phyloP scores from a whole-genome alignment of 148 eudicot genomes.

The Rhododendron ferrugineum region DNA sequence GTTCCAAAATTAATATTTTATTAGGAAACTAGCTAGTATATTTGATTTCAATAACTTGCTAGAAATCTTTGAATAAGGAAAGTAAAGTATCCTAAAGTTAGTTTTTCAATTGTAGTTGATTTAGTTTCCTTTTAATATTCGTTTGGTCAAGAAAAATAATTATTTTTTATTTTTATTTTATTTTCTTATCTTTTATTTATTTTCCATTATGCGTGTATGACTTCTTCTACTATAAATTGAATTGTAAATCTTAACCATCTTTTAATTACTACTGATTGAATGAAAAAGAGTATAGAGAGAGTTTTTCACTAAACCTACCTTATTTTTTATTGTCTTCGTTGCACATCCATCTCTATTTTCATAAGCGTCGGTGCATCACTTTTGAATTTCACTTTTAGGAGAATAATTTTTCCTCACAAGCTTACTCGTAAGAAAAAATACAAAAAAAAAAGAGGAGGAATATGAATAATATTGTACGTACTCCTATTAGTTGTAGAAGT shows the following conservation, averaged over 20 bases:
- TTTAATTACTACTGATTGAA: neutral
- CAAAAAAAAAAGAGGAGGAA: neutral
- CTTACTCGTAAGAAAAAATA: neutral
- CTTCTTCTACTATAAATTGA: too few relatives aligned
- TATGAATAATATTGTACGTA: neutral
- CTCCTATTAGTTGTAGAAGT: neutral
- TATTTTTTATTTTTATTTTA: too few relatives aligned
- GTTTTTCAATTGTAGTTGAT: neutral
- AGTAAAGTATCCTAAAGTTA: too few relatives aligned
- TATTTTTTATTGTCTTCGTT: too few relatives aligned
- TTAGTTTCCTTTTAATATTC: neutral
- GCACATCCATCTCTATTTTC: too few relatives aligned
- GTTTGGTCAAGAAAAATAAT: neutral
- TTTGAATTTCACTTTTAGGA: neutral
- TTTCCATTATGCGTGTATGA: neutral
- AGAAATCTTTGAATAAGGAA: neutral
- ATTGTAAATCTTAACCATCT: too few relatives aligned
- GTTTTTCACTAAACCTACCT: neutral
- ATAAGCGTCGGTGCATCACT: neutral
- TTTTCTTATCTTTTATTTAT: too few relatives aligned
- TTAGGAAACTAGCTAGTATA: too few relatives aligned
- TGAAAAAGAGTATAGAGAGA: neutral
- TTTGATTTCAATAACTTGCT: too few relatives aligned
- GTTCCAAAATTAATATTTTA: too few relatives aligned
- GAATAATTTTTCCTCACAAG: neutral